Evolutionary conservation across 805 yeast species (phyloP).

Genomic region (Metschnikowia similis): DNA sequence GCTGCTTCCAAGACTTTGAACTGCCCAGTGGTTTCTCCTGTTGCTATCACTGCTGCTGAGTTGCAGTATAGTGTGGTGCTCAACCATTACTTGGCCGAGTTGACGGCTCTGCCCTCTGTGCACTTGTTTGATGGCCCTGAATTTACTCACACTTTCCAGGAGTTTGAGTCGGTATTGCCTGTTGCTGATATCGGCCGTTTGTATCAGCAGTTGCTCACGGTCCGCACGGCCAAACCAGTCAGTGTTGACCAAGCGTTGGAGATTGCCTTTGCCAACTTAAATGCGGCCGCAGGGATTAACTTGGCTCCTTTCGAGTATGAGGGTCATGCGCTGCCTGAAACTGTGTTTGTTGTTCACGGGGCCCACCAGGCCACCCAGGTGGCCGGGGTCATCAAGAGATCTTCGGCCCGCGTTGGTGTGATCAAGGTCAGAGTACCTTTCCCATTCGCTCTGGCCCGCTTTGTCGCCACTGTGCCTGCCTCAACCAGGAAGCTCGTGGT

Average conservation of each 20-base stretch:
- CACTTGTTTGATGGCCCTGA: conserved; percentile 80
- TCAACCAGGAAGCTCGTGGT: conserved; percentile 60
- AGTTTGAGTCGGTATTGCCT: conserved; percentile 41
- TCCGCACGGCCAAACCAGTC: conserved; percentile 17
- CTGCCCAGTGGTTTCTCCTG: conserved; percentile 67
- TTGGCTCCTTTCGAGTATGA: conserved; percentile 64
- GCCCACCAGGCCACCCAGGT: conserved; percentile 60
- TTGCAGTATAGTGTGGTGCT: conserved; percentile 64
- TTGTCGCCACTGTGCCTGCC: conserved; percentile 54
- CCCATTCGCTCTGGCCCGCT: conserved; percentile 68
- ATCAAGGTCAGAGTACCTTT: conserved; percentile 71
- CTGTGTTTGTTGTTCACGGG: conserved; percentile 82
- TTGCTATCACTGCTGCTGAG: conserved; percentile 46
- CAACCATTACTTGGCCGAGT: conserved; percentile 54
- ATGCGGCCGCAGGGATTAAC: conserved; percentile 48
- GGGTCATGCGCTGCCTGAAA: conserved; percentile 59
- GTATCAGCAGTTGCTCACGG: conserved; percentile 33
- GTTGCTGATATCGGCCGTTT: conserved; percentile 38
- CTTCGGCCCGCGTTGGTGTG: conserved; percentile 48
- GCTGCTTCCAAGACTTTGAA: conserved; percentile 59
- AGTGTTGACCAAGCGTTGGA: conserved; percentile 37
- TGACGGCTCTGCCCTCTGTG: conserved; percentile 52
- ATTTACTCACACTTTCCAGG: conserved; percentile 49
- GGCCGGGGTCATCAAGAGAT: conserved; percentile 37
- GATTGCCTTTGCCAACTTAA: conserved; percentile 47